Evolutionary conservation across 2,329 filamentous ascomycete genomes (phyloP), one percentile per base, ranked within the genome.

Genomic region (Aspergillus fumigatus): DNA sequence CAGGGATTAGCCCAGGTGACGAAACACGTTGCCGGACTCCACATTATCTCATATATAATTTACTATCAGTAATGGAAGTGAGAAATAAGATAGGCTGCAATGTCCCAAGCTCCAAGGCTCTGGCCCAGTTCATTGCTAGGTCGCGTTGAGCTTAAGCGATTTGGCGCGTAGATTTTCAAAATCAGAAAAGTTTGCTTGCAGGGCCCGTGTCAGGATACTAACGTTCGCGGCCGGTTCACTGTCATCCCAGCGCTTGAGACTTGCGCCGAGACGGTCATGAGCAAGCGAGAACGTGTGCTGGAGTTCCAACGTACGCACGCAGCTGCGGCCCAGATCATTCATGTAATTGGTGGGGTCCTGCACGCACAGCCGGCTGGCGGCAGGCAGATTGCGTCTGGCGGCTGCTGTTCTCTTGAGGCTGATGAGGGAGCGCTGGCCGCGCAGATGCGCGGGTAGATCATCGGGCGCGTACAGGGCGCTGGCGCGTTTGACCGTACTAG

Each of bases 281-380:
- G 71, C 67, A 41, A 55, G 49, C 4, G 63, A 60, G 48, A 83
- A 76, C 0, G 76, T 80, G 11, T 55, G 58, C 57, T 80, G 75
- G 17, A 86, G 63, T 56, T 84, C 79, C 56, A 76, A 76, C 58
- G 82, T 80, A 14, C 75, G 75, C 53, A 75, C 70, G 48, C 72
- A 76, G 53, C 77, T 77, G 47, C 72, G 70, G 35, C 84, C 84
- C 1, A 86, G 74, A 63, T 87, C 81, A 65, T 84, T 85, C 63
- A 75, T 75, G 21, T 77, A 75, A 63, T 85, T 78, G 7, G 82
- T 80, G 0, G 84, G 84, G 62, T 87, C 84, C 67, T 85, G 83
- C 14, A 87, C 72, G 57, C 75, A 81, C 51, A 86, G 73, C 51
- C 82, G 70, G 54, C 75, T 62, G 4, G 66, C 65, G 17, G 58